Evolutionary conservation across 257 asterid genomes (phyloP), one percentile per base, ranked within the genome.

Genomic region (Nemophila menziesii): DNA sequence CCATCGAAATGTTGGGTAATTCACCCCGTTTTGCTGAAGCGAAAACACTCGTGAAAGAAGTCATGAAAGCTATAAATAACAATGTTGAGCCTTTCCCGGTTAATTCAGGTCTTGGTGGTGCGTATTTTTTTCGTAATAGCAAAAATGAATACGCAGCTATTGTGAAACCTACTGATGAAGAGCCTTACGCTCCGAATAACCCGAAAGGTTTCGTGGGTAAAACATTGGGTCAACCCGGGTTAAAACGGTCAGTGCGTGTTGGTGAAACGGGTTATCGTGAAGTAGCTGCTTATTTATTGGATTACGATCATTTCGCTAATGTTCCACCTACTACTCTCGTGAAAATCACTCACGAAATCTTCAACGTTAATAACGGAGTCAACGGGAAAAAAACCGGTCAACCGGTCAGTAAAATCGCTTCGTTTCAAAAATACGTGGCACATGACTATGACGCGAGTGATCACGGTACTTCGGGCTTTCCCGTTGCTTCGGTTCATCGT

Each of bases 111-210:
- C 54, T 55, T 10, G 53, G 61, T 11, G 53, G 61, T 8, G 61
- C 34, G 12, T 55, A 55, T 19, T 22, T 11, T 44, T 55, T 46
- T 9, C 45, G 54, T 36, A 55, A 55, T 33, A 33, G 46, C 15
- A 2, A 13, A 8, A 54, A 47, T 34, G 41, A 46, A 33, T 16
- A 26, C 39, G 26, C 46, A 11, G 61, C 47, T 20, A 55, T 55
- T 38, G 61, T 55, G 37, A 55, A 55, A 33, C 61, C 61, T 11
- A 55, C 61, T 11, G 61, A 55, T 23, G 61, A 55, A 39, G 53
- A 55, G 19, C 61, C 61, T 18, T 55, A 14, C 46, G 61, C 61
- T 20, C 53, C 61, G 9, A 55, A 55, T 47, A 55, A 55, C n/a
- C 61, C 61, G 18, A 55, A 55, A 41, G 53, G 61, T 16, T 41